Base-by-base conservation (phyloP, 2,329 filamentous ascomycete genomes). In the Chalaropsis thielavioides region DNA sequence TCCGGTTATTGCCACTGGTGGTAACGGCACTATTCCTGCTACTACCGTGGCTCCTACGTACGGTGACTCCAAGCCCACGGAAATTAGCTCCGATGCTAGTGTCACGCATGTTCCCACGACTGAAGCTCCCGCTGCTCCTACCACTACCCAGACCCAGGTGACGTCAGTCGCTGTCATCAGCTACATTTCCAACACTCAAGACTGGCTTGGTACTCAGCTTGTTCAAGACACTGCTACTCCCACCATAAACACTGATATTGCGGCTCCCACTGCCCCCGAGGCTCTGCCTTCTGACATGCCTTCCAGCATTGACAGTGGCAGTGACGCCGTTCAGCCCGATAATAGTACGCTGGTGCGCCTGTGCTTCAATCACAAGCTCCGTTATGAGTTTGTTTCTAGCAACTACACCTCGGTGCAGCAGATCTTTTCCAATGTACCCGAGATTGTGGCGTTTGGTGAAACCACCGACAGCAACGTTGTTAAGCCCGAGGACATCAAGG, bases 371-470 rank as follows among this genome's bases (percentile, higher is more conserved):
- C 87, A 85, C 71, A 82, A 83, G 1, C 81, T 95, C 70, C 92
- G 95, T 76, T 99, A 94, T 74, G 77, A 82, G 8, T 96, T 95
- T 72, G 88, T 97, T 35, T 85, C 87, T 11, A 78, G 78, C 24
- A 84, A 87, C 68, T 79, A 84, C 15, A 80, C 86, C 68, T 88
- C 91, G 19, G 88, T 90, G 4, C 84, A 84, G 46, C 92, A 97
- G 75, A 89, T 99, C 71, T 95, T 96, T 77, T 76, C 83, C 63
- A 88, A 83, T 69, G 78, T 96, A 3, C 91, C 91, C 0, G 70
- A 79, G 63, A 90, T 89, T 69, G 79, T 96, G 61, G 77, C 82
- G 1, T 82, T 86, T 68, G 87, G 83, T 54, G 74, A 74, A 61
- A 31, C 31, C 31, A 31, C 31, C 3, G 31, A 31, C 2, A 31